phyloP scores from a whole-genome alignment of 164 flowering plant species.

The Platanus orientalis region DNA sequence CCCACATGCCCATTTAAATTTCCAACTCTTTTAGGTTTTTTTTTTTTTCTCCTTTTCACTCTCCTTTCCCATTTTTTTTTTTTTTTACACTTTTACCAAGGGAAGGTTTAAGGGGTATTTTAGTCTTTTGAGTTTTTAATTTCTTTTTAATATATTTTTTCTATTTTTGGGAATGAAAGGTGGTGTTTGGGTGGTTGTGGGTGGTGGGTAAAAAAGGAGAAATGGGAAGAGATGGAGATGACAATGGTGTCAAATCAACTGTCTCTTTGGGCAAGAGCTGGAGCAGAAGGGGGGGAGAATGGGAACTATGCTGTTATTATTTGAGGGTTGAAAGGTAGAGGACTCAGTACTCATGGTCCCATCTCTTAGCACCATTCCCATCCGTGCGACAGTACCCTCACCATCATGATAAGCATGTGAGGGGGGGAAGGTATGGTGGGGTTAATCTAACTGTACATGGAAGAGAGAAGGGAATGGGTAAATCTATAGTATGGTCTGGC shows the following conservation, averaged over 20 bases:
- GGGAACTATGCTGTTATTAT: neutral
- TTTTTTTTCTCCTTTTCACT: no score
- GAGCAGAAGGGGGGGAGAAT: no score
- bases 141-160: no score
- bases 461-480: neutral
- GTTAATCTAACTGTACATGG: neutral
- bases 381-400: neutral
- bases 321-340: neutral
- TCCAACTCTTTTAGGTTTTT: no score
- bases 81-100: no score
- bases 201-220: neutral
- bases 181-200: no score
- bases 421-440: neutral
- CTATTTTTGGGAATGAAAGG: no score
- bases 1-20: no score
- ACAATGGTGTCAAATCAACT: neutral
- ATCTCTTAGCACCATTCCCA: neutral
- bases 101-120: no score
- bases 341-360: neutral
- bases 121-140: no score
- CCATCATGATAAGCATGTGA: conserved; percentile 1
- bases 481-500: neutral
- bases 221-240: neutral
- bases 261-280: neutral
- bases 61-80: no score